These are phyloP conservation scores for Solanum infundibuliforme DNA, from an alignment of 257 asterid genomes.

Conservation along the genomic window DNA sequence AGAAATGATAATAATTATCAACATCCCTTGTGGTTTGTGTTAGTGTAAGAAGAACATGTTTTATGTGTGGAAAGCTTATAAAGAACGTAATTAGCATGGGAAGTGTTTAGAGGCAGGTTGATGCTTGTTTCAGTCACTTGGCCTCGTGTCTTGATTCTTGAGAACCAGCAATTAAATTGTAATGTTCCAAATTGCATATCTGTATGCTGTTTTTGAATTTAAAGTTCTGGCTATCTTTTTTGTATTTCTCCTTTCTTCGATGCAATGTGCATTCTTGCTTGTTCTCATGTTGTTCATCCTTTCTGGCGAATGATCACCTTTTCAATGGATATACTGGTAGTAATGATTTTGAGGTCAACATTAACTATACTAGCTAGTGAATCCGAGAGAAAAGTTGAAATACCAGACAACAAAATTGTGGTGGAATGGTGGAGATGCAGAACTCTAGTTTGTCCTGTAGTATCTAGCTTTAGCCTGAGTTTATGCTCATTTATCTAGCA, in stretches of 20 bases:
- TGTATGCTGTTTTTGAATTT: not conserved
- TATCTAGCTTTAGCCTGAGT: not conserved
- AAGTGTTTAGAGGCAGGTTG: not conserved
- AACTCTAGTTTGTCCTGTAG: not conserved
- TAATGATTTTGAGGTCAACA: not conserved
- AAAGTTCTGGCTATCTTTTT: not conserved
- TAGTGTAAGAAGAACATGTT: not conserved
- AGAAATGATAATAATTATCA: not conserved
- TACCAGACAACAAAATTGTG: not conserved
- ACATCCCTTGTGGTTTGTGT: not conserved
- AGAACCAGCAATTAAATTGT: not conserved
- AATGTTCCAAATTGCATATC: not conserved
- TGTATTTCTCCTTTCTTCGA: not conserved
- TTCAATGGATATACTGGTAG: not conserved
- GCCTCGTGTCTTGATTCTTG: not conserved
- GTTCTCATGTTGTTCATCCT: not conserved
- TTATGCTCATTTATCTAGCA: not conserved
- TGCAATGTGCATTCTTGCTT: not conserved
- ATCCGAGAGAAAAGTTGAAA: not conserved
- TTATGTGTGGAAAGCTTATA: not conserved
- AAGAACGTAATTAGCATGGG: not conserved
- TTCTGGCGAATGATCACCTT: not conserved
- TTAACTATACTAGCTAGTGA: not conserved
- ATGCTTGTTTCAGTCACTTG: not conserved
- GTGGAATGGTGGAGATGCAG: not conserved